These are phyloP conservation scores for Gentiana dahurica DNA, from an alignment of 257 asterid species.

Conservation along the genomic window DNA sequence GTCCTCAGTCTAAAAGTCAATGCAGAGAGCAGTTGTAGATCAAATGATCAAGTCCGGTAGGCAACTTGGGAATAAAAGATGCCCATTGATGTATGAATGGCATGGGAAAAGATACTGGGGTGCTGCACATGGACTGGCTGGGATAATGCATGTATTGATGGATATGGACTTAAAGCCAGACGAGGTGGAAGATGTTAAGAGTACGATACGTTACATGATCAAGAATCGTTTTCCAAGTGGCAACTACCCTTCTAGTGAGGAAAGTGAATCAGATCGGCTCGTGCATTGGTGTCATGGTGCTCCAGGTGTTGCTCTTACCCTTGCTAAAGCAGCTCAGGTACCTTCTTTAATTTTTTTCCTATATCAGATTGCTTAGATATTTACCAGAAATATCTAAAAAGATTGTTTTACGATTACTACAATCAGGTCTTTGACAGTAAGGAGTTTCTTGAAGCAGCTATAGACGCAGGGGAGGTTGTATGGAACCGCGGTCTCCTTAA, in stretches of 20 bases:
- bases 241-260: slow-evolving; percentile 61
- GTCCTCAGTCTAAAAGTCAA: background rate
- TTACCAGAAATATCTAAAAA: no score
- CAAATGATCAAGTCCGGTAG: slow-evolving; percentile 48
- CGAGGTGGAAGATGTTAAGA: slow-evolving; percentile 50
- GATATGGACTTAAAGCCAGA: slow-evolving; percentile 40
- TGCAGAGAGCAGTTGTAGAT: slow-evolving; percentile 32
- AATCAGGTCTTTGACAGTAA: slow-evolving; percentile 45
- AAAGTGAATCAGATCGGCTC: slow-evolving; percentile 35
- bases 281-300: slow-evolving; percentile 90
- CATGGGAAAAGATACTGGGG: slow-evolving; percentile 65
- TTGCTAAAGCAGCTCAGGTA: slow-evolving; percentile 71
- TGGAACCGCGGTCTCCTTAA: slow-evolving; percentile 75
- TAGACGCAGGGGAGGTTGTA: slow-evolving; percentile 74
- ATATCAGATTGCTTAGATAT: no score
- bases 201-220: slow-evolving; percentile 54
- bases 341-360: no score
- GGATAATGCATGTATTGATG: slow-evolving; percentile 53
- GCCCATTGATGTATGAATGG: slow-evolving; percentile 69
- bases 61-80: slow-evolving; percentile 32
- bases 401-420: no score
- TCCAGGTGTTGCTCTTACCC: slow-evolving; percentile 68
- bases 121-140: slow-evolving; percentile 86
- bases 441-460: slow-evolving; percentile 55
- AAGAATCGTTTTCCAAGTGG: slow-evolving; percentile 47